Percentiles rank a stretch among this genome's conserved stretches.
Conservation (phyloP, 148 eudicot genomes). For the Heliosperma pusillum region DNA sequence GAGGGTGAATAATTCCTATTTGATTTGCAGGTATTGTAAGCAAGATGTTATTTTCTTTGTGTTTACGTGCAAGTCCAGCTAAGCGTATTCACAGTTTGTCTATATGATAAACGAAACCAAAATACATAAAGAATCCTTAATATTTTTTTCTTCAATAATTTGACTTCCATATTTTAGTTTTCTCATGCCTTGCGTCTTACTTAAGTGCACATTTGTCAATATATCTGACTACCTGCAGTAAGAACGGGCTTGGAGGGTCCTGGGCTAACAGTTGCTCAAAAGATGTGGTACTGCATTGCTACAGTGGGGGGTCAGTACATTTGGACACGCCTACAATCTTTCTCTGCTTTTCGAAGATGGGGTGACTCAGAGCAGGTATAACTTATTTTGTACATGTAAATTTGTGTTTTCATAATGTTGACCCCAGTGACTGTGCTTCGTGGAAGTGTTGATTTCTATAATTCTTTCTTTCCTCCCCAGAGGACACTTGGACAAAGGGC, state of each 20-base stretch:
- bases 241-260: slow-evolving; percentile 95
- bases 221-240: slow-evolving; percentile 38
- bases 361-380: slow-evolving; percentile 79
- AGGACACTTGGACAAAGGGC: slow-evolving; percentile 71
- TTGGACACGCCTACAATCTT: slow-evolving; percentile 25
- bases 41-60: background rate
- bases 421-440: background rate
- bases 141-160: background rate
- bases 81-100: background rate
- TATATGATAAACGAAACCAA: slow-evolving; percentile 11
- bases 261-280: slow-evolving; percentile 81
- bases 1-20: background rate
- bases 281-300: slow-evolving; percentile 87
- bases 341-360: slow-evolving; percentile 73
- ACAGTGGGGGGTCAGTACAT: slow-evolving; percentile 87
- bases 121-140: background rate
- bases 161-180: background rate
- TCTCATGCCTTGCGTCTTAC: slow-evolving; percentile 3
- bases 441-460: slow-evolving; percentile 7
- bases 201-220: background rate
- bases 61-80: background rate
- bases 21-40: background rate
- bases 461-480: slow-evolving; percentile 34
- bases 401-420: background rate
- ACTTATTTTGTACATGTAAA: slow-evolving; percentile 7